These are phyloP conservation scores for Phytophthora multivora DNA, from an alignment of 352 stramenopile species.

Conservation along the genomic window DNA sequence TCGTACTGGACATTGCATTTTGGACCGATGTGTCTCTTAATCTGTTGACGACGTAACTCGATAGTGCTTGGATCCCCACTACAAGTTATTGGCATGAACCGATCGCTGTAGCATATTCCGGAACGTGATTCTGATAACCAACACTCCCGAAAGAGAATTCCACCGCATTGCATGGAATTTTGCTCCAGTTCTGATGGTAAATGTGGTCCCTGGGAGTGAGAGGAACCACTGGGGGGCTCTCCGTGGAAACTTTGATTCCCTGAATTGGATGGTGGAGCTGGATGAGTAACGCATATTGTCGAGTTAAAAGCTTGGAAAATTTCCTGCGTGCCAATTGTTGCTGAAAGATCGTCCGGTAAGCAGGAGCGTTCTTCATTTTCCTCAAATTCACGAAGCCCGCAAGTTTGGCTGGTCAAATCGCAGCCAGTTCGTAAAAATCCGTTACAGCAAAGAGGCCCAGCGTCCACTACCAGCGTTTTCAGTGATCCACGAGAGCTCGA, in stretches of 20 bases:
- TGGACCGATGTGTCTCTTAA: constrained; percentile 19
- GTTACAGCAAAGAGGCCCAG: constrained; percentile 31
- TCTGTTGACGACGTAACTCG: constrained; percentile 29
- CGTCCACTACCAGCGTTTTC: constrained; percentile 20
- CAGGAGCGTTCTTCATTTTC: neutral
- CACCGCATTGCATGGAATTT: constrained; percentile 16
- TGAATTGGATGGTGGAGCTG: neutral
- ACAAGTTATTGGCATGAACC: constrained; percentile 32
- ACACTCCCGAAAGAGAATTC: constrained; percentile 39
- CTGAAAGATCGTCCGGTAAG: neutral
- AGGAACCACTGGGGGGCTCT: neutral
- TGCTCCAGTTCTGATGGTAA: constrained; percentile 12
- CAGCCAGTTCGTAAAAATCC: constrained; percentile 36
- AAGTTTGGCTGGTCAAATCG: constrained; percentile 27
- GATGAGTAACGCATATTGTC: constrained; percentile 14
- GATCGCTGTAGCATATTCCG: constrained; percentile 36
- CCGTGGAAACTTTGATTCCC: neutral
- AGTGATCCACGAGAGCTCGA: constrained; percentile 3
- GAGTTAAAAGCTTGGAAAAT: constrained; percentile 26
- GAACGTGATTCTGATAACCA: neutral
- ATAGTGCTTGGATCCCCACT: constrained; percentile 8
- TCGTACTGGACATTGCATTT: constrained; percentile 26
- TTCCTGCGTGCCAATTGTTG: constrained; percentile 12
- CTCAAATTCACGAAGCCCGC: neutral
- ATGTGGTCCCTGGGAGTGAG: neutral